Conservation (phyloP, 805 yeast genomes). For the Kazachstania bromeliacearum region DNA sequence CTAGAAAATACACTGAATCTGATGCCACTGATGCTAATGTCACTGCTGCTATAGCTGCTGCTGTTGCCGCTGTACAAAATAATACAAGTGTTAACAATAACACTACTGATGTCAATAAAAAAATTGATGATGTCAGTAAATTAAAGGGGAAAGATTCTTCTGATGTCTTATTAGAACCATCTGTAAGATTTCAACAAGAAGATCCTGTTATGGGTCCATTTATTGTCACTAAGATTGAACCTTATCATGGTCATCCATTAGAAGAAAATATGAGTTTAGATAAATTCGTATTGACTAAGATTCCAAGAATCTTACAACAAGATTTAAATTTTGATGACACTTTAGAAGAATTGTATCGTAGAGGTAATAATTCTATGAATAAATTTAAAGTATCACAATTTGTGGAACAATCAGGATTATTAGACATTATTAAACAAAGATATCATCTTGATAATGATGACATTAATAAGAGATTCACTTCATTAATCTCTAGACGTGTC, state of each 20-base stretch:
- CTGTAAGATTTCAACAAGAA: conserved; percentile 1
- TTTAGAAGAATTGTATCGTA: conserved; percentile 25
- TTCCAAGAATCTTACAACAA: conserved; percentile 26
- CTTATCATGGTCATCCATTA: conserved; percentile 29
- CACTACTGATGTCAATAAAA: background rate
- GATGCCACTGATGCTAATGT: conserved; percentile 22
- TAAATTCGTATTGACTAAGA: conserved; percentile 27
- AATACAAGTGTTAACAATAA: background rate
- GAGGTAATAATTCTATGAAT: conserved; percentile 24
- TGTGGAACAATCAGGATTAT: conserved; percentile 28
- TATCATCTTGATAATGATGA: conserved; percentile 26
- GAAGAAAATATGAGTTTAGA: conserved; percentile 25
- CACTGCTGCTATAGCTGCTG: conserved; percentile 29
- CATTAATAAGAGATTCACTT: conserved; percentile 23
- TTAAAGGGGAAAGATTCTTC: background rate
- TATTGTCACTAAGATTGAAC: conserved; percentile 28
- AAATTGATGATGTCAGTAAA: background rate
- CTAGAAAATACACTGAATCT: conserved; percentile 6
- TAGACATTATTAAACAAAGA: conserved; percentile 23
- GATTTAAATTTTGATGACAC: conserved; percentile 28
- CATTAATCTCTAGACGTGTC: conserved; percentile 27
- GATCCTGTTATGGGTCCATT: conserved; percentile 23
- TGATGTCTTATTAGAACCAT: background rate
- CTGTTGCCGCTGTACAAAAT: conserved; percentile 28
- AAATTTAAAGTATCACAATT: conserved; percentile 28